Evolutionary conservation across 768 basidiomycete species (phyloP).

Genomic region (Russula sp.): DNA sequence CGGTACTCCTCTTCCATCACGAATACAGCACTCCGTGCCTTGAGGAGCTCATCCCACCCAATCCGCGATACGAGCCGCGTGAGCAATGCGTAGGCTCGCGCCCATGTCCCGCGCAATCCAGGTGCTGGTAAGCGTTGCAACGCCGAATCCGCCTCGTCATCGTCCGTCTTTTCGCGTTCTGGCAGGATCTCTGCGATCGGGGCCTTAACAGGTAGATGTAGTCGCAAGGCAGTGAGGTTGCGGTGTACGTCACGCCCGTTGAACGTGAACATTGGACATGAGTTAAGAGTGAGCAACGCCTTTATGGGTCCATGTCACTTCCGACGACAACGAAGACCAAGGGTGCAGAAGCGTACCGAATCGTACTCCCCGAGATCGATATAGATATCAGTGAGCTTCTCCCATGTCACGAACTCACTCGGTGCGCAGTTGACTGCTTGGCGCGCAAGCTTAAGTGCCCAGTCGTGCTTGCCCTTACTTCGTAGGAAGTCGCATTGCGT

Average conservation of each 20-base stretch:
- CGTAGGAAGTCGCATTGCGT: conserved; percentile 92
- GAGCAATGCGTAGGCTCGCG: conserved; percentile 85
- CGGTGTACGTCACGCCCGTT: conserved; percentile 93
- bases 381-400: conserved; percentile 92
- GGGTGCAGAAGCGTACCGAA: conserved; percentile 33
- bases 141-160: conserved; percentile 91
- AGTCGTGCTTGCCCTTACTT: conserved; percentile 74
- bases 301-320: conserved; percentile 17
- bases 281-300: conserved; percentile 90
- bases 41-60: conserved; percentile 97
- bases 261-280: conserved; percentile 99
- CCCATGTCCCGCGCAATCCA: conserved; percentile 91
- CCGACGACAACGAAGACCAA: neutral
- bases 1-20: conserved; percentile 99
- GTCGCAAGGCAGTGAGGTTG: conserved; percentile 65
- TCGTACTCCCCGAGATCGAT: conserved; percentile 87
- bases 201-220: conserved; percentile 81
- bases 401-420: conserved; percentile 98
- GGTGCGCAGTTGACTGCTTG: conserved; percentile 98
- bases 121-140: conserved; percentile 93
- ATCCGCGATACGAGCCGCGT: conserved; percentile 89
- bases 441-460: conserved; percentile 86
- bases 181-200: conserved; percentile 88
- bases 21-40: conserved; percentile 89
- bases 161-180: conserved; percentile 70